These are phyloP conservation scores for Paraphoma chrysanthemicola DNA, from an alignment of 2,329 filamentous ascomycete species.

Conservation along the genomic window DNA sequence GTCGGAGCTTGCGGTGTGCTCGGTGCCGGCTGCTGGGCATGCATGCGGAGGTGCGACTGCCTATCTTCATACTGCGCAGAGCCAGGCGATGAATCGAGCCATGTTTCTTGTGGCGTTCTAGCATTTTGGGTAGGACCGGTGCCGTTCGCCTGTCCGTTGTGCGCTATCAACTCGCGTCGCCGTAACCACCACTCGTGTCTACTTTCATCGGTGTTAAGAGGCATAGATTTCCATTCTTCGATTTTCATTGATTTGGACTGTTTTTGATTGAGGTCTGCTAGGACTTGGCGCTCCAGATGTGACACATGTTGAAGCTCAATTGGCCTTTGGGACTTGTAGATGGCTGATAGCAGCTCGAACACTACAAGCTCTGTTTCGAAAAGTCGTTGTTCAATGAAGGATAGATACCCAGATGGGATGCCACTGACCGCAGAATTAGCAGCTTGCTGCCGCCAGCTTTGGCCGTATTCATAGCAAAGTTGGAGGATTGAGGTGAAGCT, in stretches of 20 bases:
- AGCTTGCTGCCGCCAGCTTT: too few relatives aligned
- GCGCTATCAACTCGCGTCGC: constrained; percentile 4
- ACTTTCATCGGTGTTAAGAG: constrained; percentile 17
- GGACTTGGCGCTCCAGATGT: constrained; percentile 6
- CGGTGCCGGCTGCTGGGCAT: neutral
- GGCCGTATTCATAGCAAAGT: neutral
- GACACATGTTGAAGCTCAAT: constrained; percentile 13
- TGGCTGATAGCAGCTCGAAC: constrained; percentile 22
- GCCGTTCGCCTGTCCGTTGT: neutral
- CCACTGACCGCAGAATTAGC: constrained; percentile 16
- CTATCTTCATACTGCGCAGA: constrained; percentile 5
- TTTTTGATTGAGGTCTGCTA: constrained; percentile 16
- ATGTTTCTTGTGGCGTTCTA: constrained; percentile 3
- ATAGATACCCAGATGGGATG: constrained; percentile 31
- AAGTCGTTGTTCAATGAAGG: constrained; percentile 28
- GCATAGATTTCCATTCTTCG: constrained; percentile 28
- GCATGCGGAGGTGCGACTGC: neutral
- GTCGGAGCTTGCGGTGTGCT: neutral
- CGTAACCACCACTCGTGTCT: constrained; percentile 20
- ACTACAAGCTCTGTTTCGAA: constrained; percentile 27
- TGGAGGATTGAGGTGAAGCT: neutral
- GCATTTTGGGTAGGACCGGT: neutral
- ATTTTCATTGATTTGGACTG: constrained; percentile 26
- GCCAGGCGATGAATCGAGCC: constrained; percentile 4
- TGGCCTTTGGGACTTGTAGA: constrained; percentile 16